A percentile compares a stretch with the other conserved stretches of the same genome.
Evolutionary conservation across 306 rosid species (phyloP).

Genomic region (Citrullus mucosospermus): DNA sequence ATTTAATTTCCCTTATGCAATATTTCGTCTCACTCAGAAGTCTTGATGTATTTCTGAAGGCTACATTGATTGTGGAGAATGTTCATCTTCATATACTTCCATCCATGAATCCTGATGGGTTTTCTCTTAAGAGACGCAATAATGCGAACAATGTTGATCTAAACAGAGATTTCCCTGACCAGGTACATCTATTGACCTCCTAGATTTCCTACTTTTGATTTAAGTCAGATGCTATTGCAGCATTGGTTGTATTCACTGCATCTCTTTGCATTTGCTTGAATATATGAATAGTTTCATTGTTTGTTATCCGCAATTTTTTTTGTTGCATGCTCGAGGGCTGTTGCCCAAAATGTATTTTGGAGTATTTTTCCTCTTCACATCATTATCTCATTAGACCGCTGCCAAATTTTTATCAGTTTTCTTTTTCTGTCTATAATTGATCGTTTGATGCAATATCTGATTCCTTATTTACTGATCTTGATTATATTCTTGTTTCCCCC

Average conservation of each 20-base stretch:
- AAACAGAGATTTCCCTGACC: constrained; percentile 93
- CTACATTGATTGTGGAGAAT: constrained; percentile 57
- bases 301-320: background rate
- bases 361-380: background rate
- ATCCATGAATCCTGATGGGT: constrained; percentile 95
- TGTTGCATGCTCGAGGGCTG: background rate
- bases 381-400: background rate
- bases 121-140: constrained; percentile 54
- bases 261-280: background rate
- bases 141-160: constrained; percentile 82
- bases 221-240: background rate
- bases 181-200: constrained; percentile 34
- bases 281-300: background rate
- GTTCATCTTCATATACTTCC: constrained; percentile 96
- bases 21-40: constrained; percentile 1
- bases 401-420: background rate
- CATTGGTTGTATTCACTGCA: background rate
- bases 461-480: background rate
- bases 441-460: background rate
- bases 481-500: background rate
- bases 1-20: background rate
- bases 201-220: background rate
- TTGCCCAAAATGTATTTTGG: background rate
- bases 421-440: background rate
- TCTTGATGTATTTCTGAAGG: constrained; percentile 33